phyloP scores from a whole-genome alignment of 192 early-diverging fungal species.

The Helicostylum pulchrum region DNA sequence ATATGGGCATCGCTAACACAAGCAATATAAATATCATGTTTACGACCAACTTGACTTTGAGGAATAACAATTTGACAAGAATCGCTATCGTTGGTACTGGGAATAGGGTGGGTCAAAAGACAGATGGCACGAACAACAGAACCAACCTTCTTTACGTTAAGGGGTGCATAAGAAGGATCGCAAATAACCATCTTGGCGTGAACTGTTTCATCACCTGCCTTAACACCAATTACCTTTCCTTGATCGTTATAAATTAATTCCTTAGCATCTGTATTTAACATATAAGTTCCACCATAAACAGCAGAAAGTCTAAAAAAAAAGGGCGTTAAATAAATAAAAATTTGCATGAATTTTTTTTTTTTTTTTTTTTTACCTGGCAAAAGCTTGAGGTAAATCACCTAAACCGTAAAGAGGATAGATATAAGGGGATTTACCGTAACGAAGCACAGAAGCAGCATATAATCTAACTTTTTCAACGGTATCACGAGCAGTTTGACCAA shows the following conservation, averaged over 20 bases:
- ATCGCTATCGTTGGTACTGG: conserved; percentile 79
- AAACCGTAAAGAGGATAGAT: conserved; percentile 98
- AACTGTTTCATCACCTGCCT: conserved; percentile 79
- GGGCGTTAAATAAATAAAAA: not conserved
- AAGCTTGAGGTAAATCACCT: conserved; percentile 96
- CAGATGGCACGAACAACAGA: conserved; percentile 97
- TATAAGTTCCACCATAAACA: conserved; percentile 98
- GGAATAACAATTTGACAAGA: conserved; percentile 97
- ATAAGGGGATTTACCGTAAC: conserved; percentile 95
- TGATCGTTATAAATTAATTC: conserved; percentile 81
- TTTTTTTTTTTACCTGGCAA: conserved; percentile 66
- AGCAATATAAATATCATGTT: conserved; percentile 97
- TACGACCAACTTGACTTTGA: conserved; percentile 92
- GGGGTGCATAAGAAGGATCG: conserved; percentile 91
- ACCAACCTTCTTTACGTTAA: conserved; percentile 76
- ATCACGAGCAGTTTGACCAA: conserved; percentile 67
- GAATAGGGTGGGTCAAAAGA: conserved; percentile 86
- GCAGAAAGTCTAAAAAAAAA: conserved; percentile 73
- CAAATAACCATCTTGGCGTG: conserved; percentile 88
- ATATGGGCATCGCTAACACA: conserved; percentile 85
- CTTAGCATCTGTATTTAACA: conserved; percentile 90
- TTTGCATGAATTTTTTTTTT: not conserved
- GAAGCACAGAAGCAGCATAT: conserved; percentile 88
- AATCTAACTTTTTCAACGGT: conserved; percentile 89
- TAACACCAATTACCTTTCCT: conserved; percentile 86